Evolutionary conservation across 2,329 filamentous ascomycete genomes (phyloP), one percentile per base, ranked within the genome.

Genomic region (Beauveria asiatica): DNA sequence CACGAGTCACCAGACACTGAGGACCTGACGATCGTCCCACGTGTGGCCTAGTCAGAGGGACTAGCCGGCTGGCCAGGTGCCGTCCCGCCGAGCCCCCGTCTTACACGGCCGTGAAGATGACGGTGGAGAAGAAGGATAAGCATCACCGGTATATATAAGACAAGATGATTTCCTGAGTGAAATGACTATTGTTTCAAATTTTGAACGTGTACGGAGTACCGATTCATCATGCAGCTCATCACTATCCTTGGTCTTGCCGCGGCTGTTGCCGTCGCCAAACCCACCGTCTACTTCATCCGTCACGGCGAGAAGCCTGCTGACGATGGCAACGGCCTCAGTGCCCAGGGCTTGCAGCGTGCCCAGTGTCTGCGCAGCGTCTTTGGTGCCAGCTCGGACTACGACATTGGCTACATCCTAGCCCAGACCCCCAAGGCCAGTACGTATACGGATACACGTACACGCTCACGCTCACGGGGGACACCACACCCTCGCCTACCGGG

Each of bases 291-390:
- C 67, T 71, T 86, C 9, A 86, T 87, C 67, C 80, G 83, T 19
- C 84, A 87, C 64, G 84, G 83, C 61, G 84, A 87, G 69, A 87
- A 87, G 70, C 83, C 83, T 1, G 69, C 75, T 42, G 75, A 76
- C 4, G 71, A 78, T 56, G 74, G 74, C 17, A 73, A 77, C 60
- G 83, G 82, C 2, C 73, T 86, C 50, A 82, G 70, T 59, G 64
- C 75, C 0, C 66, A 77, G 62, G 84, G 84, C n/a, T 63, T 76
- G 58, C 61, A 83, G 69, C 80, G 84, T 17, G 80, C 83, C 0
- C 79, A 86, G 65, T 86, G 83, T 63, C 71, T 87, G n/a, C 73
- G 79, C 11, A 73, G 64, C 9, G 80, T 86, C 1, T 87, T 87
- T 66, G 80, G 82, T 0, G 67, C 71, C 0, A 67, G 65, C 16